Evolutionary conservation across 2,329 filamentous ascomycete genomes (phyloP), one percentile per base, ranked within the genome.

Genomic region (Colletotrichum nymphaeae): DNA sequence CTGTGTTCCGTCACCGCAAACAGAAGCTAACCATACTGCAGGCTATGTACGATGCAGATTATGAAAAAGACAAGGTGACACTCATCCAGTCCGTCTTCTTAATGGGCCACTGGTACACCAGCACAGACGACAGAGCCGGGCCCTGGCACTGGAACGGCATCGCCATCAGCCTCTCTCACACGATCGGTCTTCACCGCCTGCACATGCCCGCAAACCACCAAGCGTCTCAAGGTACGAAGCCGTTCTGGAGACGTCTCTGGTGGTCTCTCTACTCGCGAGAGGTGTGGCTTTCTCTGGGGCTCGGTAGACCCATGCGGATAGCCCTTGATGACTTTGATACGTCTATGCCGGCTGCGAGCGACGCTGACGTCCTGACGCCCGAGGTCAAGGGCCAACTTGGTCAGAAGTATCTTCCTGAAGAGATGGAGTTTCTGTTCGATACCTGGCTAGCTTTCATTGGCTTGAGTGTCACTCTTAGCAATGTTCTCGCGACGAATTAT

Each of bases 101-200:
- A 0, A 78, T 87, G 64, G 81, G 81, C 8, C 85, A 84, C 67
- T 86, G 82, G 80, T 84, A 84, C 62, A 81, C 81, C 0, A 81
- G 84, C 49, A 77, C 81, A 0, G 82, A 86, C 60, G 83, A 86
- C 62, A 80, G 83, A 14, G 80, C 79, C 9, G 82, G 84, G 11
- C 81, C 84, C 0, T 86, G 84, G 84, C 83, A 86, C 67, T 86
- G 85, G 84, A 83, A 81, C 4, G 83, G 85, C n/a, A 79, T 84
- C 28, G 84, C 85, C 5, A 83, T 86, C 63, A 81, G 78, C 32
- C 79, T 86, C 3, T 83, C 81, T 19, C 84, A 86, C 32, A 83
- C 82, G 4, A 79, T 85, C 2, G 85, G 85, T 0, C 78, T 87
- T 0, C 84, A 87, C 74, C 81, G 81, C 37, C 37, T 67, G 9